Evolutionary conservation across 352 stramenopile genomes (phyloP), one percentile per base, ranked within the genome.

Genomic region (Pythium biforme): DNA sequence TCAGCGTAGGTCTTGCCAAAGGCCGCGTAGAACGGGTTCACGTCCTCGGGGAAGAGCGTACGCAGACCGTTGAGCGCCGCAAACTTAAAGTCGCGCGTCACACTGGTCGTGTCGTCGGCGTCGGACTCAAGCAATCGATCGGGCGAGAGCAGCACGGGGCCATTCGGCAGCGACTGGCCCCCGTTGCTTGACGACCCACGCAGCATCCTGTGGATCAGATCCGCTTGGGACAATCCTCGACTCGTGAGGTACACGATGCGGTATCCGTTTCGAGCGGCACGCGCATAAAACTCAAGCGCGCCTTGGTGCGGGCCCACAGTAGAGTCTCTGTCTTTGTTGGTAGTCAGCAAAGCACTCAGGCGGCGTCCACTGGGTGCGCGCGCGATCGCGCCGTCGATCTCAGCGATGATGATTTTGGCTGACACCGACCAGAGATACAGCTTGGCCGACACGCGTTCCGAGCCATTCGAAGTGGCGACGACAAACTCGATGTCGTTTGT

Each of bases 11-110:
- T 87, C 26, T 79, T 88, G 26, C 85, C 83, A 57, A 96, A 95
- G 7, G 81, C 85, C 2, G 85, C 84, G 62, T 92, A 92, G 59
- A 94, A 95, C 19, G 88, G 83, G 48, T 91, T 92, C 31, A 91
- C 73, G 29, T 92, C 84, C 25, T 72, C 39, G 8, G 84, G 84
- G 59, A 95, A 96, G 3, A 94, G 70, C 15, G 66, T 73, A 19
- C 77, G 75, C 31, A 95, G 59, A 9, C 77, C 79, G 27, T 75
- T 77, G 20, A 96, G 68, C 9, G 82, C 85, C 10, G 73, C 70
- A 20, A 87, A 70, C 55, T 92, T 88, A 65, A 95, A 92, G 10
- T 83, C 71, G 17, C 82, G 65, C 1, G 78, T 74, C 48, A 83
- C 70, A 33, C 34, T 46, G 3, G 78, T 77, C 31, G 68, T 56